These are phyloP conservation scores for Penicillium aurantiogriseum DNA, from an alignment of 2,329 filamentous ascomycete genomes.

Conservation along the genomic window DNA sequence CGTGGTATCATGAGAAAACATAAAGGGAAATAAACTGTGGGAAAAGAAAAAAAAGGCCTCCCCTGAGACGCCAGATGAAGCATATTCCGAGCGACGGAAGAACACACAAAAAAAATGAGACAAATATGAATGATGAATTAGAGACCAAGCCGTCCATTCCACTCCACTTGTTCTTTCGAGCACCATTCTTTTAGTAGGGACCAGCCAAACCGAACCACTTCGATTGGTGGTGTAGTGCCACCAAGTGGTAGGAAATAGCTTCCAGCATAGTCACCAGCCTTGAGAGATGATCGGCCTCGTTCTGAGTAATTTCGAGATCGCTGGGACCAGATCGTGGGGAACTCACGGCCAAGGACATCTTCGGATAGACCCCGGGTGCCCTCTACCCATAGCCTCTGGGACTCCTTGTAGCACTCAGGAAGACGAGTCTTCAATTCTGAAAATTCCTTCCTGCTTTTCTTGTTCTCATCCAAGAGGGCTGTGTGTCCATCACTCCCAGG, in stretches of 20 bases:
- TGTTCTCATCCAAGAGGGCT: slow-evolving; percentile 39
- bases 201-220: slow-evolving; percentile 47
- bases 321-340: slow-evolving; percentile 47
- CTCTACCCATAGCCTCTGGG: slow-evolving; percentile 46
- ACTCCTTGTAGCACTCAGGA: slow-evolving; percentile 41
- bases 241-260: slow-evolving; percentile 46
- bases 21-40: slow-evolving; percentile 1
- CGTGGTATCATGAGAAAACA: slow-evolving; percentile 36
- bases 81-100: background rate
- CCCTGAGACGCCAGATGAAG: slow-evolving; percentile 12
- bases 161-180: slow-evolving; percentile 46
- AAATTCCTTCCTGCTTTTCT: slow-evolving; percentile 39
- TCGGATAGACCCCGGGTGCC: slow-evolving; percentile 42
- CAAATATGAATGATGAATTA: slow-evolving; percentile 23
- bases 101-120: background rate
- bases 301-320: slow-evolving; percentile 39
- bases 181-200: slow-evolving; percentile 49
- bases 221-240: slow-evolving; percentile 42
- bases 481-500: slow-evolving; percentile 45
- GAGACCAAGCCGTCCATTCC: slow-evolving; percentile 42
- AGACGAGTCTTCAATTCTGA: slow-evolving; percentile 42
- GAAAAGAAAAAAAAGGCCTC: background rate
- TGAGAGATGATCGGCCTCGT: slow-evolving; percentile 36
- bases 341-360: slow-evolving; percentile 42
- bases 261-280: slow-evolving; percentile 36